Base-by-base conservation (phyloP, 1,284 basidiomycete genomes). In the Trichosporon ovoides region DNA sequence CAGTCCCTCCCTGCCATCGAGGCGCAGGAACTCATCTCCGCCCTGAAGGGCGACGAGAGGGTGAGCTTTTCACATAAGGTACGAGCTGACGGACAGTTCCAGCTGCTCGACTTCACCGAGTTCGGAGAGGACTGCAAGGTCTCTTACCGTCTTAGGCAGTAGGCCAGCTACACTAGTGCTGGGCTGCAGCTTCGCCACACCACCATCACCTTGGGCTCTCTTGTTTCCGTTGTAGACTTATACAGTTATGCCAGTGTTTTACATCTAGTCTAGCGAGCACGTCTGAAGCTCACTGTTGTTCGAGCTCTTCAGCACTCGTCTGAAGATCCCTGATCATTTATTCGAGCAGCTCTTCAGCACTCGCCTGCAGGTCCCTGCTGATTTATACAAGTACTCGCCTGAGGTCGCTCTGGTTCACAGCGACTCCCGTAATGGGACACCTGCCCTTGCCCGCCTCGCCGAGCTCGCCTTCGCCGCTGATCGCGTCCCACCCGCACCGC, bases 371-470 rank as follows among this genome's bases (percentile, higher is more conserved):
- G n/a, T n/a, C n/a, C n/a, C n/a, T n/a, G n/a, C n/a, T n/a, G n/a
- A n/a, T n/a, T 62, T 69, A 81, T 38, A 91, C 83, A 66, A 96
- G 77, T 33, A 97, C 89, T 73, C 95, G 92, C 70, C 93, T 81
- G 71, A 97, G 78, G 73, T 93, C 87, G 83, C 88, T 91, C 57
- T 85, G 83, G 57, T 82, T 81, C 31, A 87, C 81, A 6, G 84
- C 83, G 53, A 89, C 74, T 52, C 91, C 81, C 53, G 94, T 96
- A 65, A 98, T 86, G 58, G 94, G 94, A 79, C 94, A 98, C 69
- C 79, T 81, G 33, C 85, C 85, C 62, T 61, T 61, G 43, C 57
- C 58, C 3, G 50, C 58, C 13, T 66, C 63, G n/a, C 68, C 69
- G n/a, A 65, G 66, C 56, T 67, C 71, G 13, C 71, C 68, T 22